phyloP scores from a whole-genome alignment of 768 basidiomycete species.

The Boletus pseudo-olivaceus region DNA sequence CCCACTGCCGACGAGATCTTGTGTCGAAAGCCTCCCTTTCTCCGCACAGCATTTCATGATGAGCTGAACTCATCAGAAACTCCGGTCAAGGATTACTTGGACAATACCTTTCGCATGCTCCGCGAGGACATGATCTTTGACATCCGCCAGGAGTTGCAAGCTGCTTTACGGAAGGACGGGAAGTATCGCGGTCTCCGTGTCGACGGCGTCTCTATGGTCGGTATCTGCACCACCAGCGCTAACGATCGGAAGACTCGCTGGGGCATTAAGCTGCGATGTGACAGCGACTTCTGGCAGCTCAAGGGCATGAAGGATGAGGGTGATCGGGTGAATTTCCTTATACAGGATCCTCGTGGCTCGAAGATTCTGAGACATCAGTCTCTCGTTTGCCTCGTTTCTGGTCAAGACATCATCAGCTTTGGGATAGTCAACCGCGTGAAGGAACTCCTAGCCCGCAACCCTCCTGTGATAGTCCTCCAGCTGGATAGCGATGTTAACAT shows the following conservation, averaged over 20 bases:
- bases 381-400: conserved; percentile 47
- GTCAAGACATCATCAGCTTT: conserved; percentile 48
- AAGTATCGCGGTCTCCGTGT: conserved; percentile 31
- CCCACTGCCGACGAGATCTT: conserved; percentile 60
- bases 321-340: conserved; percentile 34
- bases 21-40: conserved; percentile 44
- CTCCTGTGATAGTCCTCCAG: conserved; percentile 52
- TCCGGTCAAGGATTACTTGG: conserved; percentile 46
- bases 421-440: conserved; percentile 55
- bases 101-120: conserved; percentile 62
- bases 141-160: conserved; percentile 50
- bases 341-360: conserved; percentile 27
- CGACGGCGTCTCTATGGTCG: conserved; percentile 33
- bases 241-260: conserved; percentile 31
- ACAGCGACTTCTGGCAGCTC: conserved; percentile 34
- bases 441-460: conserved; percentile 42
- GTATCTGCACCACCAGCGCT: conserved; percentile 34
- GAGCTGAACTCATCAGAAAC: conserved; percentile 18
- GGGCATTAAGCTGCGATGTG: conserved; percentile 39
- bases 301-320: conserved; percentile 21
- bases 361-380: conserved; percentile 53
- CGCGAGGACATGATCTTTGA: conserved; percentile 63
- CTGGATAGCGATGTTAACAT: conserved; percentile 43
- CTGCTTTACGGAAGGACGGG: conserved; percentile 35
- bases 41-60: conserved; percentile 36